A percentile compares a stretch with the other conserved stretches of the same genome.
Evolutionary conservation across 345 rosid species (phyloP).

Genomic region (Aquilaria yunnanensis): DNA sequence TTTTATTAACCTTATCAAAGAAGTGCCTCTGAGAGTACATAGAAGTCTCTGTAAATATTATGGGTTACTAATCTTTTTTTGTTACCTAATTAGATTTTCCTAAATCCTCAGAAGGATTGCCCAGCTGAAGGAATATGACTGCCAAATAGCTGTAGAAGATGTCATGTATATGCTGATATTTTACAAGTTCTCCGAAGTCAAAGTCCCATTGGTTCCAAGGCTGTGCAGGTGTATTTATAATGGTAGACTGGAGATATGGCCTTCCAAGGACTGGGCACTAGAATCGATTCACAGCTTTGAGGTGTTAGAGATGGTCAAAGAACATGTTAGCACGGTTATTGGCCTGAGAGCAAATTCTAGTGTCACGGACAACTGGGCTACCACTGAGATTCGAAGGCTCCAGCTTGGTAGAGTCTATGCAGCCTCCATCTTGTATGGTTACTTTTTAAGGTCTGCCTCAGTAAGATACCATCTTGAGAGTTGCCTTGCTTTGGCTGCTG

Average conservation of each 20-base stretch:
- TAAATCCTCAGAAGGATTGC: constrained; percentile 67
- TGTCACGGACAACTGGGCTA: constrained; percentile 83
- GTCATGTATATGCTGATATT: constrained; percentile 81
- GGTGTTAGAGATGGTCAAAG: constrained; percentile 63
- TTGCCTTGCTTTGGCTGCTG: constrained; percentile 22
- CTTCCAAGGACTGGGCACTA: constrained; percentile 84
- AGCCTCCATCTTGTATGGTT: constrained; percentile 74
- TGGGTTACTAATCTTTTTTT: neutral
- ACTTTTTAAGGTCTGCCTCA: constrained; percentile 79
- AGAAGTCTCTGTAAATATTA: constrained; percentile 3
- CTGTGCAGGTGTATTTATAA: constrained; percentile 79
- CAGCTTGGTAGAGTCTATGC: constrained; percentile 51
- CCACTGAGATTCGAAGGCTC: constrained; percentile 48
- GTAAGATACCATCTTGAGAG: constrained; percentile 60
- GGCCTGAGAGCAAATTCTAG: constrained; percentile 73
- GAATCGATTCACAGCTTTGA: constrained; percentile 76
- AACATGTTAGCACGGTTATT: constrained; percentile 61
- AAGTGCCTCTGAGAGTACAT: neutral
- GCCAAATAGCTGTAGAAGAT: constrained; percentile 71
- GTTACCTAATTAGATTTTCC: constrained; percentile 13
- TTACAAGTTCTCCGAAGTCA: constrained; percentile 76
- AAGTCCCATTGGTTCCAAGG: constrained; percentile 82
- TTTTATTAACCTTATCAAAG: constrained; percentile 7
- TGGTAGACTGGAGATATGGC: constrained; percentile 84
- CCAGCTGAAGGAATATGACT: constrained; percentile 55